A percentile compares a stretch with the other conserved stretches of the same genome.
These are phyloP conservation scores for Mallotus japonicus DNA, from an alignment of 441 rosid species.

Conservation along the genomic window DNA sequence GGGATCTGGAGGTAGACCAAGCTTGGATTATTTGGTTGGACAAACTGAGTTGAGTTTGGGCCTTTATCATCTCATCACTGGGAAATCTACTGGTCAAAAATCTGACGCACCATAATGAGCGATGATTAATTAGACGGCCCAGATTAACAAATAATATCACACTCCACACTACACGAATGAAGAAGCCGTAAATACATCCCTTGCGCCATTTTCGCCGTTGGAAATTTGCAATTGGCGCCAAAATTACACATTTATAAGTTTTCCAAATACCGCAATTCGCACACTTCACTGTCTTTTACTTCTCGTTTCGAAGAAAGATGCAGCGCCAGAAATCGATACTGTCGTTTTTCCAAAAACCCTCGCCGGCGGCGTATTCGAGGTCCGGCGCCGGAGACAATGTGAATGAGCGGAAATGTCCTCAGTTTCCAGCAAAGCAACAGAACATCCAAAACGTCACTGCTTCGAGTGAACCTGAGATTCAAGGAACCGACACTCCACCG, in stretches of 20 bases:
- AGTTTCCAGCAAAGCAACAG: slow-evolving; percentile 29
- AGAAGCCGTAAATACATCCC: too few relatives aligned
- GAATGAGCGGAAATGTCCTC: slow-evolving; percentile 25
- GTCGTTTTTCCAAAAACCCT: slow-evolving; percentile 68
- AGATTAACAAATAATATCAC: neutral
- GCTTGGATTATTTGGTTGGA: too few relatives aligned
- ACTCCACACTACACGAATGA: too few relatives aligned
- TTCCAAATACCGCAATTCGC: neutral
- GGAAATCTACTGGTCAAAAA: neutral
- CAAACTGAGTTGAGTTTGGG: too few relatives aligned
- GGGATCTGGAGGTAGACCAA: too few relatives aligned
- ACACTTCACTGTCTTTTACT: slow-evolving; percentile 11
- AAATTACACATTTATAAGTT: slow-evolving; percentile 20
- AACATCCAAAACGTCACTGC: slow-evolving; percentile 12
- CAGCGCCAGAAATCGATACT: slow-evolving; percentile 80
- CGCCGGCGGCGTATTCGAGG: slow-evolving; percentile 43
- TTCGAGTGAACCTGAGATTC: slow-evolving; percentile 26
- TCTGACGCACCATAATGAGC: slow-evolving; percentile 23
- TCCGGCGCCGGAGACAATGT: slow-evolving; percentile 33
- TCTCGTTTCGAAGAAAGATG: slow-evolving; percentile 36
- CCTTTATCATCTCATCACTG: too few relatives aligned
- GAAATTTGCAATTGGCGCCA: slow-evolving; percentile 58
- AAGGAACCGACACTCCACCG: slow-evolving; percentile 88
- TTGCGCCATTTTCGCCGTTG: slow-evolving; percentile 14
- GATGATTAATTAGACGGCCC: slow-evolving; percentile 28